phyloP scores from a whole-genome alignment of 371 early-diverging fungal genomes.

The Mucor circinelloides region DNA sequence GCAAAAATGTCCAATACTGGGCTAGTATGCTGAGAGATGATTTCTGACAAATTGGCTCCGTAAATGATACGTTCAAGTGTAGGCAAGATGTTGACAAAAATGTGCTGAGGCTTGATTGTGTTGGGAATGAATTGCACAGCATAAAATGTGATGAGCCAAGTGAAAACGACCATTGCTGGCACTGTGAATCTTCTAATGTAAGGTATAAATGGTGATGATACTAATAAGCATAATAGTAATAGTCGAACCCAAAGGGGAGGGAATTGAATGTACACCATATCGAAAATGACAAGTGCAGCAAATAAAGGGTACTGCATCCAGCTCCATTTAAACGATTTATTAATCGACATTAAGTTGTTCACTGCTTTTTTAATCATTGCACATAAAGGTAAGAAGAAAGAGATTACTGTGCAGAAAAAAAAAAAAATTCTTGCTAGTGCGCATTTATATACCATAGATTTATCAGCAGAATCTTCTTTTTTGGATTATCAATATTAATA shows the following conservation, averaged over 20 bases:
- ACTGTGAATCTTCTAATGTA: conserved; percentile 52
- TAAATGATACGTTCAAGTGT: conserved; percentile 70
- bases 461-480: background rate
- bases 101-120: conserved; percentile 58
- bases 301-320: conserved; percentile 23
- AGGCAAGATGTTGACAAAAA: conserved; percentile 69
- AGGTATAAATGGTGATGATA: conserved; percentile 34
- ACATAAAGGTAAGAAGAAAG: conserved; percentile 3
- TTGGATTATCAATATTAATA: background rate
- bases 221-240: conserved; percentile 18
- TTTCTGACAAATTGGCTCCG: conserved; percentile 66
- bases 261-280: conserved; percentile 31
- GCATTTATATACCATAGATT: background rate
- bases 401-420: background rate
- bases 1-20: conserved; percentile 65
- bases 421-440: background rate
- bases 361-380: conserved; percentile 2
- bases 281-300: conserved; percentile 22
- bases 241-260: conserved; percentile 32
- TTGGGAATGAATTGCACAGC: conserved; percentile 68
- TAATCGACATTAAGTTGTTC: background rate
- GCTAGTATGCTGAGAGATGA: conserved; percentile 58
- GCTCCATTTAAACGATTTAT: conserved; percentile 7
- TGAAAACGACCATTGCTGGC: conserved; percentile 62
- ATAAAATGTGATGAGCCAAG: conserved; percentile 69